Evolutionary conservation across 2,329 filamentous ascomycete species (phyloP), one percentile per base, ranked within the genome.

Genomic region (Sarocladium oryzae): DNA sequence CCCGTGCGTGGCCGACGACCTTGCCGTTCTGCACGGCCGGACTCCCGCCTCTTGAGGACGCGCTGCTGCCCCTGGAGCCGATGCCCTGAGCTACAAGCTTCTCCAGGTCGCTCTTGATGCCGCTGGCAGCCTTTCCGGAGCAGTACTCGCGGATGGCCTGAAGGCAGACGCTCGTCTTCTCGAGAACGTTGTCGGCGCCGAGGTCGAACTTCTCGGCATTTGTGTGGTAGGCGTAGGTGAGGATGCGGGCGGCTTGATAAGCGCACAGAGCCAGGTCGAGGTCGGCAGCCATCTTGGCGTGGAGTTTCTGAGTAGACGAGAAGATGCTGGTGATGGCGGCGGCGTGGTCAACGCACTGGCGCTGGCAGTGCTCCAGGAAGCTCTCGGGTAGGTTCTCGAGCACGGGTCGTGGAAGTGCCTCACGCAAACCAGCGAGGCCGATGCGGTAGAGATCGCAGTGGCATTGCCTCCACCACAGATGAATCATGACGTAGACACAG

Each of bases 401-500:
- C 11, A 67, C 66, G 0, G 67, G 60, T 6, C 67, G 67, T 2
- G 76, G 69, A 0, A 81, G 63, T 0, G 76, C 73, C 33, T 80
- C 77, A 18, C 74, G 72, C 30, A 81, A 67, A 1, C 76, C 76
- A 0, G 68, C 67, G 7, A 81, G 66, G 2, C 72, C 76, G 6
- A 80, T 66, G 1, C 78, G 74, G 55, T 79, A 81, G 2, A 81
- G 65, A 57, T 81, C 78, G 55, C 77, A 77, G 56, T 81, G 72
- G 52, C 78, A 81, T 54, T 81, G 78, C 24, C 76, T 69, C 77
- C 77, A 81, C 76, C 74, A 78, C 8, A 81, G 68, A 55, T 81
- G 78, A 9, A 80, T 81, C 77, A 80, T 81, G 57, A 81, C 67
- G 53, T 78, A 81, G 37, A 78, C 76, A 54, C 77, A 79, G 4